Base-by-base conservation (phyloP, 371 early-diverging fungal genomes). In the Rhizopus stolonifer region DNA sequence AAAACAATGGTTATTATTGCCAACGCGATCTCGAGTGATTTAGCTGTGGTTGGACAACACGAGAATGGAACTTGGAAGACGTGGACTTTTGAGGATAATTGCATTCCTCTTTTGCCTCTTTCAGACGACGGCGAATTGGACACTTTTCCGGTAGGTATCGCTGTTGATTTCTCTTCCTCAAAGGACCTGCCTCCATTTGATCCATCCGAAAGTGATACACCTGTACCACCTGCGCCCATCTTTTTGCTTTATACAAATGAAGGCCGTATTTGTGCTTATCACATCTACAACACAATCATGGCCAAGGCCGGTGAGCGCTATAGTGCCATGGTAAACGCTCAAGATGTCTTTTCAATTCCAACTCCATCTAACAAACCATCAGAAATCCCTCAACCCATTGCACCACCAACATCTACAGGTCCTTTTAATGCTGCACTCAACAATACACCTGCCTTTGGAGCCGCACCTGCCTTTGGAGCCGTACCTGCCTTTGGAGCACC, bases 161-260 rank as follows among this genome's bases (percentile, higher is more conserved):
- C 75, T 21, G 9, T 78, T 3, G 79, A 78, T 42, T 69, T 68
- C 24, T 54, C 73, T 18, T 62, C 67, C 4, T 49, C 58, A 17
- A 71, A 78, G 42, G 49, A 44, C 13, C 23, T 78, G 10, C 71
- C 75, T 33, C 63, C 79, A 3, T 52, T 69, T 33, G 75, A 74
- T 54, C 46, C 69, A 5, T 55, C 67, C 24, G 67, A 62, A 18
- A 61, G 36, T 23, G 66, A 69, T 11, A 62, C 46, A 22, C 29
- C 38, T 11, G 65, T 74, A 5, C 45, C 64, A 8, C 73, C 79
- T 13, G 47, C 74, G 24, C 79, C 79, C 13, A 36, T 69, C 0
- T 21, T 78, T 2, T 66, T 65, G 18, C 67, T 63, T 51, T 22
- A 74, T 6, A 78, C 74, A 26, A 70, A 78, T 21, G 79, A 78